Evolutionary conservation across 805 yeast species (phyloP), one percentile per base, ranked within the genome.

Genomic region (Candida hispaniensis): DNA sequence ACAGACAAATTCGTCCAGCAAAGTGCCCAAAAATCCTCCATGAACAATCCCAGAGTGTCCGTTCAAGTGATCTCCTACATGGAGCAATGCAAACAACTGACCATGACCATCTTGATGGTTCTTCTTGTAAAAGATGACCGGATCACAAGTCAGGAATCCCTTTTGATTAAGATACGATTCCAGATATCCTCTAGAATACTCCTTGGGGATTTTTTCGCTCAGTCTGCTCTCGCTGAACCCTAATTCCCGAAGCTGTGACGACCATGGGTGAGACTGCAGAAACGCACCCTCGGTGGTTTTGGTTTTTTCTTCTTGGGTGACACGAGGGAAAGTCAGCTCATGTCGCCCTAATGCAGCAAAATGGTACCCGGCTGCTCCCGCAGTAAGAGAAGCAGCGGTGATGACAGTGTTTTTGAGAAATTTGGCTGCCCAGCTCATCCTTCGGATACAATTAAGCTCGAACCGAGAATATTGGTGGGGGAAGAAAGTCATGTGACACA

Each of bases 1-100:
- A 5, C 56, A 54, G 15, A 88, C 59, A 0, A 79, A 77, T 52
- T 86, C 96, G 56, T 88, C 97, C 35, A 88, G 44, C 9, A 88
- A 54, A 2, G 93, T 75, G 2, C 93, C 68, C 4, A 81, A 56
- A 0, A 83, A 64, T 3, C 96, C 95, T 47, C 79, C 78, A 51
- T 83, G 94, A n/a, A 51, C 52, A 21, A 51, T 40, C 6, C 49
- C 46, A 6, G 44, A 42, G 18, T 66, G 66, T 38, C 80, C 76
- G 2, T 68, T 58, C 24, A 83, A 47, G 23, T 65, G 61, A 11
- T 61, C 52, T 1, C 94, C 94, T 20, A 82, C 50, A 47, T 80
- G 88, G 46, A 74, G 71, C 49, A 79, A 78, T 2, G 75, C 70
- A 3, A 67, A 66, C 40, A 79, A 48, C 44, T 70, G 69, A 7